Conservation (phyloP, 306 rosid species). For the Ochetophila trinervis region DNA sequence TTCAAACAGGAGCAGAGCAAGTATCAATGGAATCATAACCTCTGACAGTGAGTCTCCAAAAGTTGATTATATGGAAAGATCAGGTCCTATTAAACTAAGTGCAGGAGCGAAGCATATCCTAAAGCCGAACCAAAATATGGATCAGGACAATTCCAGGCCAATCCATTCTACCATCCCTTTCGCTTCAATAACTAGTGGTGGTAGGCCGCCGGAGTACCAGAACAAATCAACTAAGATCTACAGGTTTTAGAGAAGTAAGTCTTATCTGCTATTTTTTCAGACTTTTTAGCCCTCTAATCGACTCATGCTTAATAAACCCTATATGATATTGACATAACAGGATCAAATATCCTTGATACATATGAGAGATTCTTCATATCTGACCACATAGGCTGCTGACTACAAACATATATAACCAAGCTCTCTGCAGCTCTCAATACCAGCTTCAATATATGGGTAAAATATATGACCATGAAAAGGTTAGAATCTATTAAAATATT, state of each 20-base stretch:
- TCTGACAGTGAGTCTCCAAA: conserved; percentile 38
- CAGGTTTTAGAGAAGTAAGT: conserved; percentile 67
- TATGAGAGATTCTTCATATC: conserved; percentile 20
- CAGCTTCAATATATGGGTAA: conserved; percentile 17
- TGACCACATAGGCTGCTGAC: conserved; percentile 39
- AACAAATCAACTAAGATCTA: conserved; percentile 62
- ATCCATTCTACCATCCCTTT: conserved; percentile 50
- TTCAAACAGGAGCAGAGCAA: conserved; percentile 34
- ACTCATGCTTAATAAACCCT: conserved; percentile 17
- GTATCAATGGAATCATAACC: conserved; percentile 31
- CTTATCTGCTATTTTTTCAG: conserved; percentile 1
- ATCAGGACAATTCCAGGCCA: conserved; percentile 37
- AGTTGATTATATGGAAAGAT: conserved; percentile 38
- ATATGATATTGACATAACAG: conserved; percentile 26
- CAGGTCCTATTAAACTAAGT: conserved; percentile 70
- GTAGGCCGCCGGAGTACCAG: conserved; percentile 49
- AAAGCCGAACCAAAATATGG: conserved; percentile 57
- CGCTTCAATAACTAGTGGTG: conserved; percentile 42
- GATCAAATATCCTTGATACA: conserved; percentile 20
- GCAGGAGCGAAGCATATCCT: conserved; percentile 82
- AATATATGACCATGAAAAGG: conserved; percentile 15
- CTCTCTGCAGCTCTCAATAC: conserved; percentile 18
- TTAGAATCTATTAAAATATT: conserved; percentile 24
- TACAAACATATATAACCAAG: conserved; percentile 33
- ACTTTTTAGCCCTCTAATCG: too few species aligned